Evolutionary conservation across 2,329 filamentous ascomycete genomes (phyloP).

Genomic region (Myrmaecium sp.): DNA sequence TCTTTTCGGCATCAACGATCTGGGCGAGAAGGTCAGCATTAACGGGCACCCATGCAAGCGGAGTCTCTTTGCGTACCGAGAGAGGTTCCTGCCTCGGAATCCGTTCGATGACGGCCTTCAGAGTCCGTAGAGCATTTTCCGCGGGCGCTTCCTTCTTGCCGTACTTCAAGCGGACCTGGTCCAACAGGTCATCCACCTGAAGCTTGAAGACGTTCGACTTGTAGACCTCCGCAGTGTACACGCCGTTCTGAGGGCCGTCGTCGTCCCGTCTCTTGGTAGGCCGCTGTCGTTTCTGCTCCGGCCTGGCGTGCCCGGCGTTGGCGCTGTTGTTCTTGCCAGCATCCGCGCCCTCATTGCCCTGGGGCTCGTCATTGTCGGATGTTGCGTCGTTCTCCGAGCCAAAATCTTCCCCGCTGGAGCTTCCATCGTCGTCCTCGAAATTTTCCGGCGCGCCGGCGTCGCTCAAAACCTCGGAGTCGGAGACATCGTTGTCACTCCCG

Average conservation of each 20-base stretch:
- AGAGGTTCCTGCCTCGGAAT: conserved; percentile 34
- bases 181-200: conserved; percentile 46
- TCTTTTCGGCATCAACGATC: conserved; percentile 52
- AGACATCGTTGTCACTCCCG: conserved; percentile 9
- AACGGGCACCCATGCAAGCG: not conserved
- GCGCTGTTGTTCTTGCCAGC: not conserved
- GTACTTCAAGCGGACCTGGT: conserved; percentile 40
- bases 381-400: conserved; percentile 1
- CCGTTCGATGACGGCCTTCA: conserved; percentile 41
- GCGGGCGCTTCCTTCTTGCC: conserved; percentile 37
- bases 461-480: conserved; percentile 4
- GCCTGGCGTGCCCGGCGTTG: not conserved
- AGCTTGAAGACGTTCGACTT: conserved; percentile 52
- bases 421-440: conserved; percentile 6
- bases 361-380: conserved; percentile 3
- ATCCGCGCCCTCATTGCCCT: conserved; percentile 1
- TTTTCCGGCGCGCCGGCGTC: conserved; percentile 8
- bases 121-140: conserved; percentile 34
- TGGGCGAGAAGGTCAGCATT: conserved; percentile 15
- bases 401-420: conserved; percentile 5
- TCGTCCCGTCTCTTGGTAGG: conserved; percentile 10
- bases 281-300: not conserved
- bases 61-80: conserved; percentile 16
- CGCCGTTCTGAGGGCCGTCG: conserved; percentile 10
- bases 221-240: conserved; percentile 38